Evolutionary conservation across 768 basidiomycete genomes (phyloP).

Genomic region (Hypsizygus marmoreus): DNA sequence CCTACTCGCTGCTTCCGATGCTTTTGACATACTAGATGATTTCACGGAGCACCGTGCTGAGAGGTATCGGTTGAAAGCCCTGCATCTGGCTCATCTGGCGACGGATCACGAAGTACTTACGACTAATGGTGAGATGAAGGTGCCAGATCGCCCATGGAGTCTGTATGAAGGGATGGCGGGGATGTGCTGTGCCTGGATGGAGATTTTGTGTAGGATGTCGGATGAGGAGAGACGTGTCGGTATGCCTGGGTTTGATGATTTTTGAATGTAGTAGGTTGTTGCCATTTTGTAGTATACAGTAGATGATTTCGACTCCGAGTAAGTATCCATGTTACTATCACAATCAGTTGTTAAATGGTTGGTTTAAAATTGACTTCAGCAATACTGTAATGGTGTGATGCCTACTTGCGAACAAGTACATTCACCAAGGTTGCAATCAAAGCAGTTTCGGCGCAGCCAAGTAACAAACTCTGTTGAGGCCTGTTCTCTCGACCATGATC

Average conservation of each 20-base stretch:
- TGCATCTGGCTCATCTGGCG: conserved; percentile 50
- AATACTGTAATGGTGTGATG: too few species aligned
- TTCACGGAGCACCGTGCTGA: conserved; percentile 2
- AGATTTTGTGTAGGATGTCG: conserved; percentile 39
- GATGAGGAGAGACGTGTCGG: conserved; percentile 25
- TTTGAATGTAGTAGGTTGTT: too few species aligned
- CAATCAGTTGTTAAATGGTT: too few species aligned
- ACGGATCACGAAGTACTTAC: conserved; percentile 34
- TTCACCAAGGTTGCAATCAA: too few species aligned
- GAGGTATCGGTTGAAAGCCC: conserved; percentile 30
- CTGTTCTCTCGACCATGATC: too few species aligned
- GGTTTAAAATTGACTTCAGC: too few species aligned
- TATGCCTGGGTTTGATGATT: conserved; percentile 46
- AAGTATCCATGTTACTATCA: too few species aligned
- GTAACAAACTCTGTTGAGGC: too few species aligned
- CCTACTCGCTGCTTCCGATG: conserved; percentile 48
- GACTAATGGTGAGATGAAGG: conserved; percentile 40
- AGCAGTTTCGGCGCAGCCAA: too few species aligned
- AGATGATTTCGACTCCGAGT: too few species aligned
- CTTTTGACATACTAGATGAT: conserved; percentile 30
- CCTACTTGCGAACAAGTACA: too few species aligned
- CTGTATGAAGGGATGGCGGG: conserved; percentile 61
- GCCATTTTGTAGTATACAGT: too few species aligned
- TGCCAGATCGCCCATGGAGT: conserved; percentile 56
- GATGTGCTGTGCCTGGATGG: conserved; percentile 59